Percentiles rank a stretch among this genome's conserved stretches.
phyloP scores from a whole-genome alignment of 1,139 yeast species.

The Yamadazyma trypodendri region DNA sequence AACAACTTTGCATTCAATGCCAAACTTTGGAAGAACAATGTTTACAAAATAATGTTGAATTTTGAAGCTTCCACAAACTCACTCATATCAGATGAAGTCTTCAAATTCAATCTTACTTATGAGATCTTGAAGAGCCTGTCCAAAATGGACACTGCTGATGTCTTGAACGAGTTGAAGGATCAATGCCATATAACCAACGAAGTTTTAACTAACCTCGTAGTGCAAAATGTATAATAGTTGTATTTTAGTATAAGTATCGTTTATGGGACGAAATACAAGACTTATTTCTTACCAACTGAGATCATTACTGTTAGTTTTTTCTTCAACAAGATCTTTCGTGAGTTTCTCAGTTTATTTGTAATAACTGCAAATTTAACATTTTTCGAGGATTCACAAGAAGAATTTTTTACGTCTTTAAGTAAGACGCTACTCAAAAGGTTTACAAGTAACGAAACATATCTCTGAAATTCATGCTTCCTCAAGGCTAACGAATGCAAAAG shows the following conservation, averaged over 20 bases:
- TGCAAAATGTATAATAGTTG: conserved; percentile 6
- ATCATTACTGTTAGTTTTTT: too few relatives aligned
- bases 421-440: too few relatives aligned
- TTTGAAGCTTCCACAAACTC: conserved; percentile 1
- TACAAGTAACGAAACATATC: too few relatives aligned
- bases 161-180: conserved; percentile 4
- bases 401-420: too few relatives aligned
- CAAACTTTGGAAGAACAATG: conserved; percentile 15
- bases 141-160: not conserved
- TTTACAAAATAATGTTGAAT: conserved; percentile 4
- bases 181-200: conserved; percentile 9
- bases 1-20: conserved; percentile 13
- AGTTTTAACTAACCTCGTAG: conserved; percentile 6
- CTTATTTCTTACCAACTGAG: too few relatives aligned
- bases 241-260: not conserved
- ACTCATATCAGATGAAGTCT: not conserved
- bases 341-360: too few relatives aligned
- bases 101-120: conserved; percentile 4
- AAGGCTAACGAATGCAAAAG: too few relatives aligned
- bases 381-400: not conserved
- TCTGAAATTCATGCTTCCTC: too few relatives aligned
- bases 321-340: too few relatives aligned
- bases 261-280: too few relatives aligned
- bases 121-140: conserved; percentile 3
- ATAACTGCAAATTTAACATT: not conserved